Evolutionary conservation across 208 protist species (phyloP).

Genomic region (Trypanosoma cruzi): DNA sequence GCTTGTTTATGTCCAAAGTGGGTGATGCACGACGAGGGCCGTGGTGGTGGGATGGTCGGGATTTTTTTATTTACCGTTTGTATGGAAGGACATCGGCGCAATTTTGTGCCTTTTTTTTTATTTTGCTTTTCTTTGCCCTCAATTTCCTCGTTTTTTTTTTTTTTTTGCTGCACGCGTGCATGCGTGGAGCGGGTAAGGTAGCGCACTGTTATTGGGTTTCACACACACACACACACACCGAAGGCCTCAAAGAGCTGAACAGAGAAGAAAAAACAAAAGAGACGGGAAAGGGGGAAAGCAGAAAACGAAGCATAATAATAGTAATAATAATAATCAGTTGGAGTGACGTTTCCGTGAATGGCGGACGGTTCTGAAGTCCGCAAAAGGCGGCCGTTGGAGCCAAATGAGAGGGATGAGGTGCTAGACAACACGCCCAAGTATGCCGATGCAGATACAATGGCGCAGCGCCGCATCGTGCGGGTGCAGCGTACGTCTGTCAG

Average conservation of each 20-base stretch:
- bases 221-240: conserved; percentile 11
- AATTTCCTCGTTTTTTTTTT: conserved; percentile 20
- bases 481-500: conserved; percentile 31
- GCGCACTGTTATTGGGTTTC: background rate
- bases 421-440: conserved; percentile 55
- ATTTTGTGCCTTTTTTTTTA: background rate
- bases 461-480: conserved; percentile 64
- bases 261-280: background rate
- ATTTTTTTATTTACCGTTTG: background rate
- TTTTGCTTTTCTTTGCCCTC: conserved; percentile 3
- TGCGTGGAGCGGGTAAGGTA: background rate
- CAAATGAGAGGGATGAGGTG: conserved; percentile 32
- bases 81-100: too few species aligned
- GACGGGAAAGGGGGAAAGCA: background rate
- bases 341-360: conserved; percentile 8
- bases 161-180: background rate
- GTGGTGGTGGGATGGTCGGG: background rate
- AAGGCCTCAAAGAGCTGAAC: too few species aligned
- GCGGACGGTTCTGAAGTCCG: background rate
- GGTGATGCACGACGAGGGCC: background rate
- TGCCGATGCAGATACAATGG: conserved; percentile 58
- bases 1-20: background rate
- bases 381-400: conserved; percentile 15
- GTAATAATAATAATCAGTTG: conserved; percentile 22
- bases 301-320: too few species aligned